Evolutionary conservation across 192 early-diverging fungal species (phyloP).

Genomic region (Coemansia nantahalensis): DNA sequence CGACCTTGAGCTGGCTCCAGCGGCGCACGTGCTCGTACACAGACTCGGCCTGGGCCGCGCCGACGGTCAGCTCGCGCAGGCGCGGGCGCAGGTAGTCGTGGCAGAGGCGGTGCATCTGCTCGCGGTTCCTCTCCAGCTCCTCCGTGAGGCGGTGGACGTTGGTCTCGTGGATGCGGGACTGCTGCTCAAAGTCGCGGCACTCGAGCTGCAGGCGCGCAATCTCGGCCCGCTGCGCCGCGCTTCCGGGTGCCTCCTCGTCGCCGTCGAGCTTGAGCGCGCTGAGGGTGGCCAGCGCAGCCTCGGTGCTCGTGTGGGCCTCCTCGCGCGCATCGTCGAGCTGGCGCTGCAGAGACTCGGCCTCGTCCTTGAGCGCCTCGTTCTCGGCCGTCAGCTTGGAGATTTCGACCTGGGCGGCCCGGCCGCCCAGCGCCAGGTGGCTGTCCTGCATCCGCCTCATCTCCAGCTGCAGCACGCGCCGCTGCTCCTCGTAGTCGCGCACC

Average conservation of each 20-base stretch:
- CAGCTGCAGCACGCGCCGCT: conserved; percentile 26
- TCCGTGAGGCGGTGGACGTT: conserved; percentile 5
- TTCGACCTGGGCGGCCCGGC: conserved; percentile 19
- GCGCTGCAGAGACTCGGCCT: conserved; percentile 27
- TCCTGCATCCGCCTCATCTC: conserved; percentile 31
- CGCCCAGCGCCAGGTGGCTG: conserved; percentile 11
- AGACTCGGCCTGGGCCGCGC: conserved; percentile 25
- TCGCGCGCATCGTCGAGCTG: conserved; percentile 18
- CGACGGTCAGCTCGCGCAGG: conserved; percentile 38
- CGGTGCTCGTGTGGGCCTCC: conserved; percentile 14
- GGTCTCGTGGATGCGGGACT: conserved; percentile 7
- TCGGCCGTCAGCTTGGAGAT: conserved; percentile 13
- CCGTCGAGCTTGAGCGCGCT: conserved; percentile 13
- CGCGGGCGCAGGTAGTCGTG: conserved; percentile 33
- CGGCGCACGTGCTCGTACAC: conserved; percentile 27
- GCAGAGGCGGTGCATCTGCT: conserved; percentile 15
- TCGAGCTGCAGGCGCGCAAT: conserved; percentile 26
- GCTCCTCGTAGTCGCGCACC: conserved; percentile 31
- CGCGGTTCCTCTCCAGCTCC: conserved; percentile 12
- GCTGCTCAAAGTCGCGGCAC: conserved; percentile 16
- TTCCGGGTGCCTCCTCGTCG: background rate
- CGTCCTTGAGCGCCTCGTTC: conserved; percentile 37
- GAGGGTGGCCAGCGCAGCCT: conserved; percentile 14
- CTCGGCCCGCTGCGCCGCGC: conserved; percentile 27
- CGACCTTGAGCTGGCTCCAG: conserved; percentile 44